Percentiles rank a stretch among this genome's conserved stretches.
Conservation (phyloP, 2,329 filamentous ascomycete genomes). For the Diaporthe sp. region DNA sequence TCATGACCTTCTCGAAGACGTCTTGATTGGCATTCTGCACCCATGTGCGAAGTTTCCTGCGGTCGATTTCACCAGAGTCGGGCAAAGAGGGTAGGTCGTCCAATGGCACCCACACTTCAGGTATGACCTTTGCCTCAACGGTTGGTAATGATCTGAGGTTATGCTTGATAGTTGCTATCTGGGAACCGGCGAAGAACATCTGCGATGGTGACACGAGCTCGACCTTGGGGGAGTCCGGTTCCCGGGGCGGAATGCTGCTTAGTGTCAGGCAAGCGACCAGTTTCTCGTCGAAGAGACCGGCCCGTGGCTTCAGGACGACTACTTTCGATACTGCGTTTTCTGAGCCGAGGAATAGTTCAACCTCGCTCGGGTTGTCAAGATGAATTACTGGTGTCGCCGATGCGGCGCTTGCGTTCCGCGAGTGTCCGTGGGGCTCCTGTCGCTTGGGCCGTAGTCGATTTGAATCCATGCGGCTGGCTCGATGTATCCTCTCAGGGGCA, state of each 20-base stretch:
- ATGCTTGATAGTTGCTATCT: conserved; percentile 57
- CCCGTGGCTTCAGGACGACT: conserved; percentile 61
- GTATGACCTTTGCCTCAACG: conserved; percentile 54
- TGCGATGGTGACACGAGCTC: conserved; percentile 54
- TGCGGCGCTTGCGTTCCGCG: conserved; percentile 44
- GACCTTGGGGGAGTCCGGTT: conserved; percentile 51
- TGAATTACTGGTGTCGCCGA: conserved; percentile 38
- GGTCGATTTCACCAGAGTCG: conserved; percentile 56
- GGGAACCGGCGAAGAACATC: conserved; percentile 56
- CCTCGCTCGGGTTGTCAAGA: conserved; percentile 46
- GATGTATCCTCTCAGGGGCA: conserved; percentile 46
- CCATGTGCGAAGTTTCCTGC: conserved; percentile 65
- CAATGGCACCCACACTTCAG: conserved; percentile 64
- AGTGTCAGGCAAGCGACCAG: conserved; percentile 63
- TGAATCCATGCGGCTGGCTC: conserved; percentile 45
- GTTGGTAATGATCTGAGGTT: conserved; percentile 52
- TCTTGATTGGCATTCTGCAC: conserved; percentile 66
- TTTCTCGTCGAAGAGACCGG: conserved; percentile 65
- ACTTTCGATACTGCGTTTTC: conserved; percentile 58
- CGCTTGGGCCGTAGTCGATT: conserved; percentile 27
- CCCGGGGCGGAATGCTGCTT: conserved; percentile 47
- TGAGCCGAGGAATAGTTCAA: conserved; percentile 57
- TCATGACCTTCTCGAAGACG: conserved; percentile 60
- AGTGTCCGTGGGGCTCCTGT: conserved; percentile 41
- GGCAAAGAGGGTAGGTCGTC: conserved; percentile 59